Evolutionary conservation across 129 eudicot genomes (phyloP), one percentile per base, ranked within the genome.

Genomic region (Flaveria robusta): DNA sequence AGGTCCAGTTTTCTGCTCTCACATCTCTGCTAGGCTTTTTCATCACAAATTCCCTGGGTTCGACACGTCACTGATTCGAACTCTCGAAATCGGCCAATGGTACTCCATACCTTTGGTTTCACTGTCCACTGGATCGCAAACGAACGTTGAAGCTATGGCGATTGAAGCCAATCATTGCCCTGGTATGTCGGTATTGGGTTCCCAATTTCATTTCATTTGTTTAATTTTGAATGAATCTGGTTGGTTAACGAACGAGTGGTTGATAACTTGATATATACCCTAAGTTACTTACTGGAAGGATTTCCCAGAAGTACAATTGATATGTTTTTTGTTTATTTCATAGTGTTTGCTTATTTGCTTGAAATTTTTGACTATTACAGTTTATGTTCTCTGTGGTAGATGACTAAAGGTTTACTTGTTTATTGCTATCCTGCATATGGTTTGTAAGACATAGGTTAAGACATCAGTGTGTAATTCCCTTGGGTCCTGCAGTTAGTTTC

Each of bases 81-180:
- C 86, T 26, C 65, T 93, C 70, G 83, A 86, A 0, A 59, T 88
- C 23, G 98, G 98, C 7, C 31, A 46, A 27, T 85, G 92, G 90
- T 79, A 72, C 37, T 74, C 86, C 1, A 82, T 93, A 34, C 81
- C 98, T 37, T 52, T 93, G 62, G 65, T 79, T 24, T 74, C 89
- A 1, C 79, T 84, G 14, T 76, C 83, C 11, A 71, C 93, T 70
- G 82, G 83, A 3, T 68, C 69, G 31, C 65, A 72, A 60, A 64
- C 78, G 22, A 73, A 66, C 19, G 84, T 90, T 23, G 65, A 81
- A 20, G 87, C 80, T 76, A 81, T 88, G 83, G 82, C 98, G 18
- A 88, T 92, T 56, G 94, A 90, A 62, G 98, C 98, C 42, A 84
- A 85, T 68, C 98, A 92, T 63, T 92, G 98, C 78, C 96, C 98